A percentile compares a stretch with the other conserved stretches of the same genome.
Conservation (phyloP, 1,139 yeast genomes). For the Scheffersomyces illinoinensis region DNA sequence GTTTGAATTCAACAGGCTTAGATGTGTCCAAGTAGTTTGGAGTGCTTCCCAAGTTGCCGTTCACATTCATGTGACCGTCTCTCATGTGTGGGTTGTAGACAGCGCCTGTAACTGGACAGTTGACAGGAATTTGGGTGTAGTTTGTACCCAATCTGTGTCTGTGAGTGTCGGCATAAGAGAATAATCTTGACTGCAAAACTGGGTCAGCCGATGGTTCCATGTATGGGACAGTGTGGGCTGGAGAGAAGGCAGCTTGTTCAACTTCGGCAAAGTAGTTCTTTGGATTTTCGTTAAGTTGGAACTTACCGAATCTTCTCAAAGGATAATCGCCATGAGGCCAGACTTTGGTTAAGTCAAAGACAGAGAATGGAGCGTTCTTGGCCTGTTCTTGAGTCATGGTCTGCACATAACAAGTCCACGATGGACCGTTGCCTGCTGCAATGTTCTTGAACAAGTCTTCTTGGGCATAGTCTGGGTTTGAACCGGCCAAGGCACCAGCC, state of each 20-base stretch:
- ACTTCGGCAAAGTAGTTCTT: constrained; percentile 79
- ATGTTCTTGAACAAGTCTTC: constrained; percentile 59
- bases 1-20: constrained; percentile 55
- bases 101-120: constrained; percentile 57
- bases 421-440: constrained; percentile 59
- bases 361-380: constrained; percentile 53
- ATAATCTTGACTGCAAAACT: constrained; percentile 79
- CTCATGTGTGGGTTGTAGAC: constrained; percentile 68
- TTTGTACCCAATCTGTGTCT: constrained; percentile 63
- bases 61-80: constrained; percentile 84
- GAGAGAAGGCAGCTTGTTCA: constrained; percentile 82
- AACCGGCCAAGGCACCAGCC: constrained; percentile 55
- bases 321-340: constrained; percentile 84
- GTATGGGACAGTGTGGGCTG: constrained; percentile 82
- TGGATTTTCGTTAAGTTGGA: constrained; percentile 71
- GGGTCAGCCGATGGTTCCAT: constrained; percentile 87
- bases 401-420: constrained; percentile 68
- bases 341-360: constrained; percentile 73
- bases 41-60: constrained; percentile 80
- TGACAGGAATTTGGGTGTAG: constrained; percentile 73
- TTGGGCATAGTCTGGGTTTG: constrained; percentile 64
- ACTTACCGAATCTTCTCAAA: constrained; percentile 70
- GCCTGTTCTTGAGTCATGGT: constrained; percentile 76
- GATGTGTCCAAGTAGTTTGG: constrained; percentile 76
- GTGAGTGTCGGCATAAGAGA: constrained; percentile 86